Evolutionary conservation across 2,329 filamentous ascomycete genomes (phyloP), one percentile per base, ranked within the genome.

Genomic region (Helotiales sp.): DNA sequence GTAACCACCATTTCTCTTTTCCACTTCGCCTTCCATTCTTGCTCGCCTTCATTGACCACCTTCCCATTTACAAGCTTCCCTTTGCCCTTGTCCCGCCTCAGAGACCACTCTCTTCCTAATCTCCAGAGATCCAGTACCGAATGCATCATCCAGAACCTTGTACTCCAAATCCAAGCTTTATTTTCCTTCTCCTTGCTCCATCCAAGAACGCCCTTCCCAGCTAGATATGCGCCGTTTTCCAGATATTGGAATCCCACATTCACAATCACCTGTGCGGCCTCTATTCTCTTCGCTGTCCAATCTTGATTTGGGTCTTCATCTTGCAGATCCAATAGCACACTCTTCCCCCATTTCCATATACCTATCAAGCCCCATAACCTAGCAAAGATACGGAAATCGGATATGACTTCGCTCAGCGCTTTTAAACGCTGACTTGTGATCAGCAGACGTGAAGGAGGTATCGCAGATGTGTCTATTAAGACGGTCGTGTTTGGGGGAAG

Each of bases 221-320:
- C 81, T 34, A 98, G 81, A 76, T 89, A 96, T 15, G 89, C 89
- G 36, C 82, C 81, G 75, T 96, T 97, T 78, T 99, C 95, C 38
- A 93, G 79, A 1, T 83, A 75, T 74, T 97, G 92, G 77, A 89
- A 96, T 9, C 77, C 71, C 9, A 88, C 74, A 72, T 89, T 89
- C 10, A 84, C 79, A 10, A 80, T 63, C 19, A 96, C 83, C 72
- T 95, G 89, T 6, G 82, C 76, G 73, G 85, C 87, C 22, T 84
- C 83, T 46, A 96, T 75, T 17, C 70, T 61, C 63, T 74, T 78
- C 62, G 79, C 74, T 46, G 76, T 64, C 2, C 67, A 70, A 66
- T 83, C 82, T 5, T 72, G 66, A 24, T 46, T 44, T 22, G 17
- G 33, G 2, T 46, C 53, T 13, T 65, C 46, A 7, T 48, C 27